These are phyloP conservation scores for Ramularia endophylla DNA, from an alignment of 2,329 filamentous ascomycete genomes.

Conservation along the genomic window DNA sequence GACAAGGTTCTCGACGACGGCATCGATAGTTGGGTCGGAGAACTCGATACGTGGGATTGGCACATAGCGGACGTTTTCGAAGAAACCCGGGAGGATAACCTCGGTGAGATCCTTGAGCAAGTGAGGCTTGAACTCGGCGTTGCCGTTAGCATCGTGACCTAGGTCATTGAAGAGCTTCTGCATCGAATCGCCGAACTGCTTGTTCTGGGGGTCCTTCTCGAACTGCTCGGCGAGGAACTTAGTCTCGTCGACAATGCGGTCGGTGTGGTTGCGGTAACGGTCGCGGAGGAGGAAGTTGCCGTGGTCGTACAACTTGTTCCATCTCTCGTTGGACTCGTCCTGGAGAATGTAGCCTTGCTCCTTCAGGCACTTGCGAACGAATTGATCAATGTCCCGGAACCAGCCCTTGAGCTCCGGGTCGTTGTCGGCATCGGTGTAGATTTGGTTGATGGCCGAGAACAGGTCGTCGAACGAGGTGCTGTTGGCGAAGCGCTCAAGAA, in stretches of 20 bases:
- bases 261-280: slow-evolving; percentile 79
- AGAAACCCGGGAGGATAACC: slow-evolving; percentile 73
- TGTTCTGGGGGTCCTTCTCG: slow-evolving; percentile 81
- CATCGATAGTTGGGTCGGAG: slow-evolving; percentile 75
- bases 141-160: slow-evolving; percentile 80
- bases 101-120: slow-evolving; percentile 82
- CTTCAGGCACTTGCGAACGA: slow-evolving; percentile 75
- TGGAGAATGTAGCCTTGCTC: slow-evolving; percentile 82
- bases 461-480: slow-evolving; percentile 83
- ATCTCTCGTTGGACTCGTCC: slow-evolving; percentile 70
- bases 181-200: slow-evolving; percentile 66
- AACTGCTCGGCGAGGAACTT: slow-evolving; percentile 89
- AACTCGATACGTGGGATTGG: slow-evolving; percentile 94
- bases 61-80: slow-evolving; percentile 83
- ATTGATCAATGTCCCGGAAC: slow-evolving; percentile 75
- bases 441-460: slow-evolving; percentile 73
- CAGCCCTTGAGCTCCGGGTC: slow-evolving; percentile 83
- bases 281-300: slow-evolving; percentile 82
- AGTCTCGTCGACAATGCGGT: slow-evolving; percentile 80
- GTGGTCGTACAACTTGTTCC: slow-evolving; percentile 78
- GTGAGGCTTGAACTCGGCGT: slow-evolving; percentile 86
- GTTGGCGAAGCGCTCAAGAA: slow-evolving; percentile 95
- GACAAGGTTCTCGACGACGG: slow-evolving; percentile 87
- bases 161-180: slow-evolving; percentile 85
- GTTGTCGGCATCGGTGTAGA: slow-evolving; percentile 80